Percentiles rank a stretch among this genome's conserved stretches.
phyloP scores from a whole-genome alignment of 176 grass and related monocot species.

The Oryza punctata region DNA sequence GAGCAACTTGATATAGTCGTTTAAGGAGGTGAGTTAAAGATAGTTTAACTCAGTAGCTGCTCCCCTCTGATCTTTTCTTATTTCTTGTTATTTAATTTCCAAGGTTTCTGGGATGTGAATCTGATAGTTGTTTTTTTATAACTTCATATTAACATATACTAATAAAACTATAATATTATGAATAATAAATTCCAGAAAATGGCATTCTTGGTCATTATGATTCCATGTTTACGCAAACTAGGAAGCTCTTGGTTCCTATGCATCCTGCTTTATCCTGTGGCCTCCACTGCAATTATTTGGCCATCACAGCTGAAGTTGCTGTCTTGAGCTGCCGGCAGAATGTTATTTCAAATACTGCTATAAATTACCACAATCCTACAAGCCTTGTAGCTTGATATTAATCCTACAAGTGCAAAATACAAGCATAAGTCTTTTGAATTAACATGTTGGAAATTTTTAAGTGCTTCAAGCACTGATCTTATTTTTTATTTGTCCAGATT shows the following conservation, averaged over 20 bases:
- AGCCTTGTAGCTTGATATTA: neutral
- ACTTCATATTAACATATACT: neutral
- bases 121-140: neutral
- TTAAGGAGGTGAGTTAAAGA: slow-evolving; percentile 11
- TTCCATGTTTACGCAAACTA: neutral
- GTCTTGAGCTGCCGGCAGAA: neutral
- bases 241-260: neutral
- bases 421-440: neutral
- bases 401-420: neutral
- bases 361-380: neutral
- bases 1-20: slow-evolving; percentile 18
- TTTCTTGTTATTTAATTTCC: neutral
- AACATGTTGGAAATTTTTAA: neutral
- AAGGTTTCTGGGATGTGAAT: neutral
- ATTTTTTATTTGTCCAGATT: neutral
- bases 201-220: neutral
- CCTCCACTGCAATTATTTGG: neutral
- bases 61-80: neutral
- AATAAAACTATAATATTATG: neutral
- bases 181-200: neutral
- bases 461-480: neutral
- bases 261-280: neutral
- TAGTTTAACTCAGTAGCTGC: slow-evolving; percentile 32
- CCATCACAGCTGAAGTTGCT: neutral
- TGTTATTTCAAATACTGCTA: neutral